These are phyloP conservation scores for Verbascum thapsus DNA, from an alignment of 257 asterid genomes.

Conservation along the genomic window DNA sequence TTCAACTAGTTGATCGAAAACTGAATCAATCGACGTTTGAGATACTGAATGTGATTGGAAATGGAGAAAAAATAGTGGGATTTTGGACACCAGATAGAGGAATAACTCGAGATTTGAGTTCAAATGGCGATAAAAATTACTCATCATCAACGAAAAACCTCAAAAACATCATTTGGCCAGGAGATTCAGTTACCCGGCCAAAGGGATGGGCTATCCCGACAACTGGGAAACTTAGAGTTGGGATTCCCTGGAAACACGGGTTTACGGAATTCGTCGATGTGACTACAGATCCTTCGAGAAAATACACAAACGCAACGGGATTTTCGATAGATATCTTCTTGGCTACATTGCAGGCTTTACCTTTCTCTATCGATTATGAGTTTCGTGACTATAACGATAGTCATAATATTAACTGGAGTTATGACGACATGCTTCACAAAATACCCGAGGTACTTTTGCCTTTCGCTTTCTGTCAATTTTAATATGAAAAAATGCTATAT, in stretches of 20 bases:
- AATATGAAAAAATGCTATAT: no score
- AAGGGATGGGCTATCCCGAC: constrained; percentile 55
- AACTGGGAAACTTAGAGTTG: constrained; percentile 43
- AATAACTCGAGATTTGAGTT: not conserved
- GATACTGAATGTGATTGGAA: constrained; percentile 56
- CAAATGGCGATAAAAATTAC: no score
- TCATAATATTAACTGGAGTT: constrained; percentile 32
- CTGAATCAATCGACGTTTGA: constrained; percentile 41
- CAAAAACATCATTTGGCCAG: constrained; percentile 62
- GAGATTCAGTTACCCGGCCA: constrained; percentile 52
- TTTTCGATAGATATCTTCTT: constrained; percentile 57
- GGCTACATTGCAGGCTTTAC: constrained; percentile 34
- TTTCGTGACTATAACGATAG: constrained; percentile 33
- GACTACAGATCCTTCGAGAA: constrained; percentile 26
- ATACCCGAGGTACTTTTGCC: constrained; percentile 46
- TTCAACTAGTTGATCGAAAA: constrained; percentile 40
- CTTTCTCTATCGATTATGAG: constrained; percentile 36
- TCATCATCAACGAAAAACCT: no score
- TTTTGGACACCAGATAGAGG: constrained; percentile 50
- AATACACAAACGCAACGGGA: constrained; percentile 35
- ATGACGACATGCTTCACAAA: constrained; percentile 38
- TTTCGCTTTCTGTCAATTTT: not conserved
- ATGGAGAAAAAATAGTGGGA: constrained; percentile 55
- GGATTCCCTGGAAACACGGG: constrained; percentile 60
- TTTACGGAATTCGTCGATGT: constrained; percentile 50